Evolutionary conservation across 2,329 filamentous ascomycete species (phyloP), one percentile per base, ranked within the genome.

Genomic region (Aspergillus vadensis): DNA sequence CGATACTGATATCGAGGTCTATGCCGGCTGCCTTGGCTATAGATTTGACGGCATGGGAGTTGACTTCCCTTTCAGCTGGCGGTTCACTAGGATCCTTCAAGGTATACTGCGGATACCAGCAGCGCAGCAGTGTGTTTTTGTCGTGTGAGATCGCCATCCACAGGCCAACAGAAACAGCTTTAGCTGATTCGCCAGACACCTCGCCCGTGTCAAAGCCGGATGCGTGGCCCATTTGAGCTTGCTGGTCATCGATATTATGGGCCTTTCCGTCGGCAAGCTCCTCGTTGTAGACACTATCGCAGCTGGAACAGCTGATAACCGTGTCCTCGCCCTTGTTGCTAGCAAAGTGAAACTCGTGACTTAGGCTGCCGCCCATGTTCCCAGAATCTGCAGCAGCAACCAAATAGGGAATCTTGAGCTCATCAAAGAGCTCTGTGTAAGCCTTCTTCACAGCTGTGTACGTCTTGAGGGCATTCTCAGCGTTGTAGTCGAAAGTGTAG

Each of bases 271-370:
- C 77, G 12, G 89, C 90, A n/a, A 97, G 82, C 73, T 99, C 95
- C 65, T 96, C 91, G 65, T 98, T 99, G 60, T 90, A 90, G 0
- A 90, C 85, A 71, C 93, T 91, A 36, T 84, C 82, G 73, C 95
- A 99, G 10, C 76, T 78, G 21, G 79, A 79, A 74, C 95, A 99
- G 63, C 82, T 88, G 63, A 96, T 86, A 39, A 99, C 83, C 1
- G 86, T 88, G 70, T 99, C 95, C 74, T 98, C 95, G 7, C 95
- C 95, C 53, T 90, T 88, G 0, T 84, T 72, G 30, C 88, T 91
- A 1, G 89, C 84, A 54, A 97, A 88, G 72, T 97, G 95, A 72
- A 96, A 99, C 71, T 99, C 95, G 73, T 99, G 95, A 74, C 93
- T 98, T 39, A 97, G 78, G 66, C 88, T 89, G 12, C 95, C 95